Percentiles rank a stretch among this genome's conserved stretches.
Evolutionary conservation across 2,329 filamentous ascomycete species (phyloP).

Genomic region (Diaporthe vexans): DNA sequence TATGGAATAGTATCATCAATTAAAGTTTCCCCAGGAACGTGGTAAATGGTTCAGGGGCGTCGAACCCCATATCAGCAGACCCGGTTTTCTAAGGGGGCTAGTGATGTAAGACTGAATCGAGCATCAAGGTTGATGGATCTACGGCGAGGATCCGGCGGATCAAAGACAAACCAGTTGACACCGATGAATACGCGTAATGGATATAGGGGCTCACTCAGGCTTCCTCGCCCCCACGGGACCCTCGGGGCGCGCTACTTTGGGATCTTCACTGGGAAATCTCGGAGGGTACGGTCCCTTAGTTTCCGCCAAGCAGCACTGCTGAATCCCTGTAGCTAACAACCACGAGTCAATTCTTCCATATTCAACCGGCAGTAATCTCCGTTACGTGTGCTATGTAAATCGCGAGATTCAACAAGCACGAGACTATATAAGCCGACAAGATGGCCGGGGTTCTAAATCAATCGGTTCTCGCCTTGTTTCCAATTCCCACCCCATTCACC

Average conservation of each 20-base stretch:
- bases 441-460: slow-evolving; percentile 1
- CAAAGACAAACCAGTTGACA: neutral
- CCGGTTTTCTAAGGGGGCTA: slow-evolving; percentile 3
- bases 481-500: neutral
- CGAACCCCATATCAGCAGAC: neutral
- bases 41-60: neutral
- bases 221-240: neutral
- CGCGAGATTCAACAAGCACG: slow-evolving; percentile 8
- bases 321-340: slow-evolving; percentile 7
- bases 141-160: slow-evolving; percentile 14
- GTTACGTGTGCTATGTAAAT: slow-evolving; percentile 23
- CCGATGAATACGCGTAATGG: neutral
- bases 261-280: slow-evolving; percentile 9
- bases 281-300: slow-evolving; percentile 25
- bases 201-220: neutral
- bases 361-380: slow-evolving; percentile 37
- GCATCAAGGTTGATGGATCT: slow-evolving; percentile 4
- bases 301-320: slow-evolving; percentile 22
- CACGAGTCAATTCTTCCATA: slow-evolving; percentile 39
- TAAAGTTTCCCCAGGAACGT: slow-evolving; percentile 8
- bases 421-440: slow-evolving; percentile 12
- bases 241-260: neutral
- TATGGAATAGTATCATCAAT: neutral
- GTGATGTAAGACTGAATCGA: neutral
- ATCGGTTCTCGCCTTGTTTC: neutral